phyloP scores from a whole-genome alignment of 2,329 filamentous ascomycete genomes.

The Chaetomiaceae sp. region DNA sequence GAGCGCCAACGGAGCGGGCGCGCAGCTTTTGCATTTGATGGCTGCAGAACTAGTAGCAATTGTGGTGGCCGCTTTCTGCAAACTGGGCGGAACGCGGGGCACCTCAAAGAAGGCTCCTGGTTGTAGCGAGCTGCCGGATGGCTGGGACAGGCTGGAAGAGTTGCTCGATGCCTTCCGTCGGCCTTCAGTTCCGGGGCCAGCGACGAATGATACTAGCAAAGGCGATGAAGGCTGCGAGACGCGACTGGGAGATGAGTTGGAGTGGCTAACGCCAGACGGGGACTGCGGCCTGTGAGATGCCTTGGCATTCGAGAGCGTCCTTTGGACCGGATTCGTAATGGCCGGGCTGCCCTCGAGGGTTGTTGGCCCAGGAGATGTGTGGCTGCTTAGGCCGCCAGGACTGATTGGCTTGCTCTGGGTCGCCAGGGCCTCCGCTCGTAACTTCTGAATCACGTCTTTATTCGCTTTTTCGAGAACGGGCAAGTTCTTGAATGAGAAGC shows the following conservation, averaged over 20 bases:
- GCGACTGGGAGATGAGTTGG: conserved; percentile 82
- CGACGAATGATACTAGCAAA: conserved; percentile 92
- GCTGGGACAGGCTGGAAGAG: conserved; percentile 77
- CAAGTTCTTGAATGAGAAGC: conserved; percentile 94
- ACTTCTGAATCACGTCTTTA: conserved; percentile 96
- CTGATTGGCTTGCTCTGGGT: conserved; percentile 53
- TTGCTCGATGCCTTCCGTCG: conserved; percentile 90
- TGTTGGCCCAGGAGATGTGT: conserved; percentile 60
- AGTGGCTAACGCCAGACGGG: conserved; percentile 72
- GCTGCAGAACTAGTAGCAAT: conserved; percentile 53
- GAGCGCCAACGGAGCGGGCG: conserved; percentile 46
- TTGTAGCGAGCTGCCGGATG: conserved; percentile 64
- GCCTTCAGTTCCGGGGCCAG: conserved; percentile 70
- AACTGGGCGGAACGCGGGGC: conserved; percentile 55
- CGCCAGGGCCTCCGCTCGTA: conserved; percentile 84
- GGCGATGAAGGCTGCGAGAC: conserved; percentile 78
- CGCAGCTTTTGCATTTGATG: conserved; percentile 49
- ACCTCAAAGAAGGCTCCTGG: conserved; percentile 69
- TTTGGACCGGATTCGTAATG: conserved; percentile 72
- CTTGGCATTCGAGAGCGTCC: conserved; percentile 79
- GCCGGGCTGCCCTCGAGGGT: conserved; percentile 82
- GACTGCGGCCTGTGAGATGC: conserved; percentile 75
- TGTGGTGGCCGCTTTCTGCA: conserved; percentile 58
- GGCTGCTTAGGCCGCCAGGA: conserved; percentile 39
- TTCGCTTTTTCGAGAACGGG: conserved; percentile 96